Base-by-base conservation (phyloP, 1,284 basidiomycete genomes). In the Marasmius sp. region DNA sequence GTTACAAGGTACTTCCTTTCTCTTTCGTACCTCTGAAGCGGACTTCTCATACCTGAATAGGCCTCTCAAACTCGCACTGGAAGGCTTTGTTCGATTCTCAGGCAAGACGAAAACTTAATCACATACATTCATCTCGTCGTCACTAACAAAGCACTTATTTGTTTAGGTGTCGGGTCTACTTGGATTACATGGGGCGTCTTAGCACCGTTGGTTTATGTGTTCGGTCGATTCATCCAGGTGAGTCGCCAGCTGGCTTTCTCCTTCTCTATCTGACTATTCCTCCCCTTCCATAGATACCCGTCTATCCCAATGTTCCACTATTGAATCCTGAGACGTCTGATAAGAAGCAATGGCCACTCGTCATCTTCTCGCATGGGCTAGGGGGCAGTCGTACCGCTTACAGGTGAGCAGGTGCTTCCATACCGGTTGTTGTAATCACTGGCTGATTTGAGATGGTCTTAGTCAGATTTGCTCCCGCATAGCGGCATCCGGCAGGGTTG, bases 301-400 rank as follows among this genome's bases (percentile, higher is more conserved):
- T 81, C 20, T 79, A 84, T 66, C 71, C 70, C 3, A 83, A 85
- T 63, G 85, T 84, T 6, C 82, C 85, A 10, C 79, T 88, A 27
- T 77, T 85, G 4, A 69, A 75, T 51, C 81, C 84, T 3, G 38
- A 16, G 36, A 54, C 7, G n/a, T 33, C 52, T 47, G 57, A 56
- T 14, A 51, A 62, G 33, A 70, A 72, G 43, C 77, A 80, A 48
- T 91, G 89, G 85, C 89, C 91, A 0, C 79, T 94, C 14, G 83
- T 92, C 36, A 82, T 93, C 51, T 93, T 93, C 74, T 92, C 89
- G 16, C 92, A 94, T 75, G 92, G 93, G 18, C 80, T 94, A 11
- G 88, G 85, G n/a, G 92, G 92, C 0, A 86, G 83, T 47, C 77
- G 86, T 22, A 90, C 85, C 0, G 84, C 85, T 0, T 94, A 93